Evolutionary conservation across 2,329 filamentous ascomycete genomes (phyloP).

Genomic region (Exophiala bonariae): DNA sequence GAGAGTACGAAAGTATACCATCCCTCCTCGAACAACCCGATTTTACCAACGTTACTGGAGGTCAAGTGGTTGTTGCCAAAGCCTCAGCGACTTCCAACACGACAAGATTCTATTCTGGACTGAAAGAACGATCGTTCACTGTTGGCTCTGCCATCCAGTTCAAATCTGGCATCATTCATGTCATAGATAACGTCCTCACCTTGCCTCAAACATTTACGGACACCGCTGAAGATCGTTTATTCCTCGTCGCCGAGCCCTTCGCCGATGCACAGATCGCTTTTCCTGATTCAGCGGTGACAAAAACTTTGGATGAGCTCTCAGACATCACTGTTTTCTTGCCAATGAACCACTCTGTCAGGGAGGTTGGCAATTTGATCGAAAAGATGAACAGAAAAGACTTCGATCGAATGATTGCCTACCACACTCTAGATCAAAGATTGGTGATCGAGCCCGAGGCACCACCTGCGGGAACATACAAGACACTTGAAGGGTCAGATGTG

Average conservation of each 20-base stretch:
- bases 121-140: conserved; percentile 1
- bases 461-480: conserved; percentile 1
- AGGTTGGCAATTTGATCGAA: conserved; percentile 12
- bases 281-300: neutral
- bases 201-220: conserved; percentile 7
- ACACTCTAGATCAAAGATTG: conserved; percentile 10
- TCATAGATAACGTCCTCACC: conserved; percentile 13
- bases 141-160: conserved; percentile 4
- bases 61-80: conserved; percentile 50
- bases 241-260: conserved; percentile 8
- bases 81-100: conserved; percentile 3
- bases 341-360: conserved; percentile 14
- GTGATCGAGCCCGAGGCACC: conserved; percentile 5
- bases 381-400: conserved; percentile 9
- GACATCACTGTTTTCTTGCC: conserved; percentile 18
- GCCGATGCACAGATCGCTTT: conserved; percentile 4
- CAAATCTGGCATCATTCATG: conserved; percentile 9
- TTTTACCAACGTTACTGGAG: conserved; percentile 59
- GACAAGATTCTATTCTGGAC: conserved; percentile 8
- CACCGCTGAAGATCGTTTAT: neutral
- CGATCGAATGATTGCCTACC: conserved; percentile 12
- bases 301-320: conserved; percentile 12
- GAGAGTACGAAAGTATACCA: conserved; percentile 42
- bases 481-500: conserved; percentile 14
- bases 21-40: conserved; percentile 50